phyloP scores from a whole-genome alignment of 768 basidiomycete species.

The Phlebiopsis flavidoalba region DNA sequence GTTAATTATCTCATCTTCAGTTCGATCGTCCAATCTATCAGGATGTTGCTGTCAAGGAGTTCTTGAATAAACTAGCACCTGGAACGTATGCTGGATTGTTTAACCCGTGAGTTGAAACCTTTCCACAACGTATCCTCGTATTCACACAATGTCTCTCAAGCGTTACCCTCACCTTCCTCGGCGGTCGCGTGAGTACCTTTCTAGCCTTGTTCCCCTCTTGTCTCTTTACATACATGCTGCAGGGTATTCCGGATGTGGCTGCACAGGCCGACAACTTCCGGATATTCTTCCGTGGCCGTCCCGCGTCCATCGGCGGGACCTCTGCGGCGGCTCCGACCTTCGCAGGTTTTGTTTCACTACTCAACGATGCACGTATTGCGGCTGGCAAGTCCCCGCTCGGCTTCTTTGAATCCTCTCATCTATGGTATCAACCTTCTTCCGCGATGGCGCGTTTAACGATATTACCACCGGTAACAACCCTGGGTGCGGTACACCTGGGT shows the following conservation, averaged over 20 bases:
- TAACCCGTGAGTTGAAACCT: conserved; percentile 40
- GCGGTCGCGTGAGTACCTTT: neutral
- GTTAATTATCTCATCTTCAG: conserved; percentile 22
- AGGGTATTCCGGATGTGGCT: conserved; percentile 65
- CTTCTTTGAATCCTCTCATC: conserved; percentile 34
- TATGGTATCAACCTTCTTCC: conserved; percentile 20
- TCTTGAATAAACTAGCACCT: conserved; percentile 39
- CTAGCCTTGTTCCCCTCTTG: neutral
- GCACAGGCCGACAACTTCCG: conserved; percentile 50
- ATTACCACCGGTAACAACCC: conserved; percentile 31
- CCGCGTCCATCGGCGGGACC: conserved; percentile 48
- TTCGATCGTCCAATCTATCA: conserved; percentile 55
- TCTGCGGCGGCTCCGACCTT: conserved; percentile 64
- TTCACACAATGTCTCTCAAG: neutral
- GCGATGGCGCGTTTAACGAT: conserved; percentile 27
- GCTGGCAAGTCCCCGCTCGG: conserved; percentile 27
- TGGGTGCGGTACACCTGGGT: conserved; percentile 33
- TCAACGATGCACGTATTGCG: conserved; percentile 34
- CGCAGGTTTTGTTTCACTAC: conserved; percentile 54
- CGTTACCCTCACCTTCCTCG: too few species aligned
- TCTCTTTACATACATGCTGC: conserved; percentile 18
- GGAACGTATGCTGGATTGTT: conserved; percentile 54
- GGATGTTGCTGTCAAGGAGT: conserved; percentile 35
- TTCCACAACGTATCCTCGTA: neutral
- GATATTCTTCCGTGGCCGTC: conserved; percentile 39